Evolutionary conservation across 225 moss, liverwort and hornwort species (phyloP).

Genomic region (Asterella californica): DNA sequence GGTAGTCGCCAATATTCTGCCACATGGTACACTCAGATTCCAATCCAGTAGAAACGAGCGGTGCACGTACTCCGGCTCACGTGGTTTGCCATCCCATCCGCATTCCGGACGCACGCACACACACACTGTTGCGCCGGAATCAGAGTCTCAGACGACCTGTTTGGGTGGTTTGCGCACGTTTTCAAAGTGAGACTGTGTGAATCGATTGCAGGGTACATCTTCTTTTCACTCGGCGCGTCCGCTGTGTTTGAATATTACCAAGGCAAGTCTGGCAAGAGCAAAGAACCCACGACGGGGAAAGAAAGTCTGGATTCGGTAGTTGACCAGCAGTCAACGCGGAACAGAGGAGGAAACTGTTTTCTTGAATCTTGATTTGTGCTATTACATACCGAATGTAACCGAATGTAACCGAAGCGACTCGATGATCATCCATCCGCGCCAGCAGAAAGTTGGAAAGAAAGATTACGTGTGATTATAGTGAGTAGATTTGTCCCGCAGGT

Average conservation of each 20-base stretch:
- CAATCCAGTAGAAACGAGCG: not conserved
- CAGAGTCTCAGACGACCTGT: not conserved
- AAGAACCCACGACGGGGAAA: not conserved
- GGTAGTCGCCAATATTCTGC: not conserved
- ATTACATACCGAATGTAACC: no score
- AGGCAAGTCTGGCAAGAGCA: not conserved
- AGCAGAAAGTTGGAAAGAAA: not conserved
- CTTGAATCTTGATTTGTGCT: no score
- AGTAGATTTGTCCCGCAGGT: no score
- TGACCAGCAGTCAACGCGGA: not conserved
- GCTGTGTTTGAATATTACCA: no score
- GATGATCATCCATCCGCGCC: not conserved
- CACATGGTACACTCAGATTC: not conserved
- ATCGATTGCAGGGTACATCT: no score
- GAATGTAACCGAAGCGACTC: not conserved
- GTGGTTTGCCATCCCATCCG: not conserved
- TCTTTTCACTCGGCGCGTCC: no score
- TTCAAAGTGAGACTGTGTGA: no score
- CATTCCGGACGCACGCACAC: not conserved
- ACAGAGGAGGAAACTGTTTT: not conserved
- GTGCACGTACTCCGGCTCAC: constrained; percentile 6
- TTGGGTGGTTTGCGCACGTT: not conserved
- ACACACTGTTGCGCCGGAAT: not conserved
- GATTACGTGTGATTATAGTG: no score
- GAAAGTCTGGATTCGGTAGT: not conserved